phyloP scores from a whole-genome alignment of 2,329 filamentous ascomycete genomes.

The Aspergillus calidoustus region DNA sequence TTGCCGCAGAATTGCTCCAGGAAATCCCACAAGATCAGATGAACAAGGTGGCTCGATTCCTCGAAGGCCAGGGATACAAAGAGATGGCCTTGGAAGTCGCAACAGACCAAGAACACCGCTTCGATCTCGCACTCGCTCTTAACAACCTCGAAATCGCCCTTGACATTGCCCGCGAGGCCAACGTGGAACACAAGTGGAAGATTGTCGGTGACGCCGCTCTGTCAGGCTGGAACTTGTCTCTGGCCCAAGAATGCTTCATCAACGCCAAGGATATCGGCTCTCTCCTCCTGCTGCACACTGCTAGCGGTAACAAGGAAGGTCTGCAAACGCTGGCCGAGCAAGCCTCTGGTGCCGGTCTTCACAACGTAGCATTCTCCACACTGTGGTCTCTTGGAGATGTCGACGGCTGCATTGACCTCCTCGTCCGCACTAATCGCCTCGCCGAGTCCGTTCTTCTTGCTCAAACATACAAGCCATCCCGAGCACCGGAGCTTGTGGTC shows the following conservation, averaged over 20 bases:
- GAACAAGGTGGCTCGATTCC: slow-evolving; percentile 96
- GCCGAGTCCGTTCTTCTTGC: slow-evolving; percentile 90
- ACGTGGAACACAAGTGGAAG: slow-evolving; percentile 98
- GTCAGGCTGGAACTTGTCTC: slow-evolving; percentile 78
- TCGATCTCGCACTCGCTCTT: slow-evolving; percentile 84
- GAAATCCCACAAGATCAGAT: slow-evolving; percentile 90
- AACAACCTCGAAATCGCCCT: slow-evolving; percentile 85
- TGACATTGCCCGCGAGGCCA: slow-evolving; percentile 78
- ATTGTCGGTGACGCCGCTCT: slow-evolving; percentile 91
- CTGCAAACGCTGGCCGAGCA: slow-evolving; percentile 73
- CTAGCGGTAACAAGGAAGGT: slow-evolving; percentile 77
- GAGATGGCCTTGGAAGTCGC: slow-evolving; percentile 93
- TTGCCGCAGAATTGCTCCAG: slow-evolving; percentile 80
- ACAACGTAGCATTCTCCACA: slow-evolving; percentile 92
- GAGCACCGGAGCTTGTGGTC: slow-evolving; percentile 68
- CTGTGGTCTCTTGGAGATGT: slow-evolving; percentile 87
- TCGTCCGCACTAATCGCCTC: slow-evolving; percentile 76
- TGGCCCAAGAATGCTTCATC: slow-evolving; percentile 91
- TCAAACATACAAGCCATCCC: slow-evolving; percentile 91
- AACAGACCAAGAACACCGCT: slow-evolving; percentile 94
- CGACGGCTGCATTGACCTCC: slow-evolving; percentile 76
- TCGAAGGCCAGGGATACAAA: slow-evolving; percentile 97
- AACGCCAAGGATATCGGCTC: slow-evolving; percentile 90
- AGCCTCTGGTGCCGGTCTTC: slow-evolving; percentile 75
- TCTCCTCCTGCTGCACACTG: slow-evolving; percentile 83